These are phyloP conservation scores for Leccinum truebloodii DNA, from an alignment of 768 basidiomycete species.

Conservation along the genomic window DNA sequence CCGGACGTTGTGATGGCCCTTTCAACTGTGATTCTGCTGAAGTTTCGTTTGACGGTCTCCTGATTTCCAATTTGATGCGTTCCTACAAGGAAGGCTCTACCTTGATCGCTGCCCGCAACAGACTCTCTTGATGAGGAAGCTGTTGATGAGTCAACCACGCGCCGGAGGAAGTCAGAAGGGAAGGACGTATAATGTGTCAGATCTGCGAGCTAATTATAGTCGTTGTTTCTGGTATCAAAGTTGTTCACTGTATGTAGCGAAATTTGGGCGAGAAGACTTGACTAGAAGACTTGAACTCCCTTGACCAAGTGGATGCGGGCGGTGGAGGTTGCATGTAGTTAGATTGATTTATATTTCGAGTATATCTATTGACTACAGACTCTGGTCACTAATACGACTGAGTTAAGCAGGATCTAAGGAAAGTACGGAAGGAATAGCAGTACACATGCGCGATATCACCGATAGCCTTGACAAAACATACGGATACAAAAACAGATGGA, in stretches of 20 bases:
- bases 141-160: neutral
- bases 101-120: neutral
- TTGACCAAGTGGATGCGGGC: no score
- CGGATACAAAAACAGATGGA: slow-evolving; percentile 1
- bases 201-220: no score
- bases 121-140: neutral
- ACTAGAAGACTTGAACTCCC: no score
- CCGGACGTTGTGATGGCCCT: neutral
- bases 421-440: neutral
- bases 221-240: no score
- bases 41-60: neutral
- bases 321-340: neutral
- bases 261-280: no score
- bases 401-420: neutral
- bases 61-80: neutral
- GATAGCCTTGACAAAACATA: slow-evolving; percentile 2
- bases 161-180: neutral
- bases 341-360: neutral
- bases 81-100: neutral
- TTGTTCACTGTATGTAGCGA: no score
- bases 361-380: slow-evolving; percentile 8
- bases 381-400: neutral
- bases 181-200: no score
- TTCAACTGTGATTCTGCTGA: neutral
- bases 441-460: neutral